phyloP scores from a whole-genome alignment of 352 stramenopile species.

The Phytopythium chamaehyphon region DNA sequence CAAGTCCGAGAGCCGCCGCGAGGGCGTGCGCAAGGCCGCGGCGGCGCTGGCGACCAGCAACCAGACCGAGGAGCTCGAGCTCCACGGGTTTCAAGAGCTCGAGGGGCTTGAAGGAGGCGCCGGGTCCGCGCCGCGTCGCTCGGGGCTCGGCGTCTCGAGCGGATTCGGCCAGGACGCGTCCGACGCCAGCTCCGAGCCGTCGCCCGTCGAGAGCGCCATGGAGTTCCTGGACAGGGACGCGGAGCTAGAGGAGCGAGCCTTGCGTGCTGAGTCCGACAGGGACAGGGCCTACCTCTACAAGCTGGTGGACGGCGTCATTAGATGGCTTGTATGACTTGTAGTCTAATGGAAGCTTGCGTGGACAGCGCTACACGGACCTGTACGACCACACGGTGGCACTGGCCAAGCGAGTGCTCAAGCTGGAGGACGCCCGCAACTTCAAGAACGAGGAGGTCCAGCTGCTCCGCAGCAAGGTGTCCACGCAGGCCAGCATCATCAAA shows the following conservation, averaged over 20 bases:
- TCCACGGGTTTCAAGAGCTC: no score
- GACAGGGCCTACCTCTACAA: constrained; percentile 73
- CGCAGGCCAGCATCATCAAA: constrained; percentile 52
- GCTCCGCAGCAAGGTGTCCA: constrained; percentile 40
- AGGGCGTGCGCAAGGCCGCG: not conserved
- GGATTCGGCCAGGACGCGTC: constrained; percentile 20
- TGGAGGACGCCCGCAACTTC: constrained; percentile 34
- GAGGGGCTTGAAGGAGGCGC: no score
- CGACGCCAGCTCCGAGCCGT: constrained; percentile 24
- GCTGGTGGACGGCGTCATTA: constrained; percentile 30
- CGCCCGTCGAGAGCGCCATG: constrained; percentile 26
- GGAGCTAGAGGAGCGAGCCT: constrained; percentile 54
- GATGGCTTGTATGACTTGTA: not conserved
- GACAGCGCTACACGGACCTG: constrained; percentile 62
- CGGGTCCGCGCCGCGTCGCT: constrained; percentile 5
- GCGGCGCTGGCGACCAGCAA: not conserved
- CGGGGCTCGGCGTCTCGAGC: constrained; percentile 1
- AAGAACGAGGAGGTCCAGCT: constrained; percentile 43
- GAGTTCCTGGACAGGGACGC: constrained; percentile 60
- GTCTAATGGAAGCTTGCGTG: not conserved
- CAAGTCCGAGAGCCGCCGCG: constrained; percentile 5
- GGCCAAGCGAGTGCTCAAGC: constrained; percentile 32
- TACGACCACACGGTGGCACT: constrained; percentile 56
- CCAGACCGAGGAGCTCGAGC: not conserved
- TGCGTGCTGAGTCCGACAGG: constrained; percentile 50